phyloP scores from a whole-genome alignment of 2,329 filamentous ascomycete genomes.

The Neophaeococcomyces mojaviensis region DNA sequence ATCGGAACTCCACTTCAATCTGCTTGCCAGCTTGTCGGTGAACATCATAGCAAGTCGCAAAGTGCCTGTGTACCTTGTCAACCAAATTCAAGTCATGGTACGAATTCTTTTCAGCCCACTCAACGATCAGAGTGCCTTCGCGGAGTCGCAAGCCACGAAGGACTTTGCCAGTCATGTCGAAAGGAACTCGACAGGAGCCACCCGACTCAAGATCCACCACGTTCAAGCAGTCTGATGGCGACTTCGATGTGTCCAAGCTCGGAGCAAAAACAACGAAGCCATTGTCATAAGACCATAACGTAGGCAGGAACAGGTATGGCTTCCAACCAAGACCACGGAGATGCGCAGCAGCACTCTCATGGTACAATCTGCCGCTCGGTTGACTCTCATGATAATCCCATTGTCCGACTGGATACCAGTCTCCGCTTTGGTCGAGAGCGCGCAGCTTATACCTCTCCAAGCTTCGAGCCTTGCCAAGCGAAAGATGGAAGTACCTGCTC shows the following conservation, averaged over 20 bases:
- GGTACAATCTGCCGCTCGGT: slow-evolving; percentile 21
- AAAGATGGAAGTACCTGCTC: slow-evolving; percentile 49
- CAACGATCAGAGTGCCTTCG: slow-evolving; percentile 51
- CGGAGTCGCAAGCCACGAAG: slow-evolving; percentile 50
- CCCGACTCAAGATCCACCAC: slow-evolving; percentile 46
- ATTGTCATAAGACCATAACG: slow-evolving; percentile 51
- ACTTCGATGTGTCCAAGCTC: background rate
- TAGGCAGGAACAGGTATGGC: slow-evolving; percentile 31
- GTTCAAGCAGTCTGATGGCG: slow-evolving; percentile 26
- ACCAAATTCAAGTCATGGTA: slow-evolving; percentile 47
- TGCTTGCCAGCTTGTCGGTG: slow-evolving; percentile 28
- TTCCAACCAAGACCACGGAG: slow-evolving; percentile 16
- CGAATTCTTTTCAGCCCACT: slow-evolving; percentile 51
- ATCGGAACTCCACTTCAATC: slow-evolving; percentile 41
- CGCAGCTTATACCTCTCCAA: slow-evolving; percentile 40
- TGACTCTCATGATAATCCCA: slow-evolving; percentile 35
- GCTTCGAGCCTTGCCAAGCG: slow-evolving; percentile 40
- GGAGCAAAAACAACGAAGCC: slow-evolving; percentile 49
- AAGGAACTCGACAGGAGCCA: slow-evolving; percentile 41
- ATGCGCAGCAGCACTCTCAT: slow-evolving; percentile 20
- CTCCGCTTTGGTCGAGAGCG: slow-evolving; percentile 27
- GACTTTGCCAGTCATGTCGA: slow-evolving; percentile 43
- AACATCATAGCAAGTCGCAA: slow-evolving; percentile 53
- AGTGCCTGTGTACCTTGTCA: slow-evolving; percentile 50
- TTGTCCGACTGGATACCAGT: slow-evolving; percentile 35